Evolutionary conservation across 2,329 filamentous ascomycete genomes (phyloP).

Genomic region (Penicillium frequentans): DNA sequence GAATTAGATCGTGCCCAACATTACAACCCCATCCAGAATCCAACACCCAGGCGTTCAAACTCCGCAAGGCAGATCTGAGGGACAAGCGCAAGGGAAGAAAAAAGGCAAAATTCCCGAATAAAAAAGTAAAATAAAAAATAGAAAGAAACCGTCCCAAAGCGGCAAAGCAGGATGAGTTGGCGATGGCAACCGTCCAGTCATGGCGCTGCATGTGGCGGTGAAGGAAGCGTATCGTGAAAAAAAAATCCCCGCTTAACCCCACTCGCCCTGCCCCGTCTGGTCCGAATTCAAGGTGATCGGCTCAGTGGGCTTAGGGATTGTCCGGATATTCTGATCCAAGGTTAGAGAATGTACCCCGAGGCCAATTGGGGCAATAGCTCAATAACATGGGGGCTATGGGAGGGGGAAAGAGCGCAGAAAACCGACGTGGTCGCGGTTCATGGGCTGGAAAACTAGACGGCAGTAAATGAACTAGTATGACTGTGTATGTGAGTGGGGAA

Average conservation of each 20-base stretch:
- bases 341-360: background rate
- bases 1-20: background rate
- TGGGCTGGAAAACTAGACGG: constrained; percentile 1
- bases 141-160: constrained; percentile 11
- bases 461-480: background rate
- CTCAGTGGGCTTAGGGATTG: background rate
- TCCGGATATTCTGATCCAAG: background rate
- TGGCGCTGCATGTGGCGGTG: constrained; percentile 29
- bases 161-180: constrained; percentile 25
- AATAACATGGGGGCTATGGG: background rate
- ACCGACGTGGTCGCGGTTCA: constrained; percentile 1
- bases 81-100: background rate
- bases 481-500: background rate
- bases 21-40: background rate
- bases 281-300: background rate
- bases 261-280: constrained; percentile 7
- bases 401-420: background rate
- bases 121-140: background rate
- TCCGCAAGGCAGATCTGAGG: background rate
- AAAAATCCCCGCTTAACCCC: constrained; percentile 22
- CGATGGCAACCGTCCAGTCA: constrained; percentile 22
- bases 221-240: constrained; percentile 15
- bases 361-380: background rate
- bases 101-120: background rate
- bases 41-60: background rate